phyloP scores from a whole-genome alignment of 2,329 filamentous ascomycete species.

The Sporothrix curviconia region DNA sequence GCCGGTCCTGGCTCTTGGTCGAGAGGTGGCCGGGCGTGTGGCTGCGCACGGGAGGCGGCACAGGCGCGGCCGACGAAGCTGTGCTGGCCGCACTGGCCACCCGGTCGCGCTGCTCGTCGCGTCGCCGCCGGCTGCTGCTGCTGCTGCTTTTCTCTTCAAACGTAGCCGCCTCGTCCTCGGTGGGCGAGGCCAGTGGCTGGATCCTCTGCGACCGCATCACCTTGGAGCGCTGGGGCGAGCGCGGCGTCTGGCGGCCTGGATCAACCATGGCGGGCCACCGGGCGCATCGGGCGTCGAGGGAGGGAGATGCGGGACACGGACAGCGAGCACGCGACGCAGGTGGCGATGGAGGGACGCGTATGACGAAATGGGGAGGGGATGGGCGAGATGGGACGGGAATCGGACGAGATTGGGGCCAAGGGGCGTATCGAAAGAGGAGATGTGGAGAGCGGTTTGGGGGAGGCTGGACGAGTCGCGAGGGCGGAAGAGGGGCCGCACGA shows the following conservation, averaged over 20 bases:
- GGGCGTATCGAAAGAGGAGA: neutral
- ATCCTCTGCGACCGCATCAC: constrained; percentile 51
- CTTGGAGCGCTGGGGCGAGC: constrained; percentile 37
- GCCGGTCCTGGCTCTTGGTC: constrained; percentile 48
- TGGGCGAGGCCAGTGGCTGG: constrained; percentile 27
- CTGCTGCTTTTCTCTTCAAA: constrained; percentile 21
- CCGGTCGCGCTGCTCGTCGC: constrained; percentile 13
- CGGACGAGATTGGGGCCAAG: neutral
- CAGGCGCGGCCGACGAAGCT: constrained; percentile 25
- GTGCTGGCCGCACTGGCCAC: constrained; percentile 24
- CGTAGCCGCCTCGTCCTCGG: constrained; percentile 19
- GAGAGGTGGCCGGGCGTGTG: constrained; percentile 58
- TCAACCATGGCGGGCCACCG: constrained; percentile 37
- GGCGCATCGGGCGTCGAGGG: constrained; percentile 23
- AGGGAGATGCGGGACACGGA: too few relatives aligned
- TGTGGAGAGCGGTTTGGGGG: neutral
- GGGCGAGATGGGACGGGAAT: neutral
- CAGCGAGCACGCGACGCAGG: too few relatives aligned
- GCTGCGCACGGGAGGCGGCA: constrained; percentile 42
- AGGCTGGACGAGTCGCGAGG: too few relatives aligned
- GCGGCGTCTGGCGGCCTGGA: constrained; percentile 27
- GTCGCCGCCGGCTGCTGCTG: constrained; percentile 19
- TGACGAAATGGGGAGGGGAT: neutral
- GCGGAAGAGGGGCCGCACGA: neutral
- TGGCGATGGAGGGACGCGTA: too few relatives aligned